Evolutionary conservation across 2,329 filamentous ascomycete genomes (phyloP).

Genomic region (Aspergillus piperis): DNA sequence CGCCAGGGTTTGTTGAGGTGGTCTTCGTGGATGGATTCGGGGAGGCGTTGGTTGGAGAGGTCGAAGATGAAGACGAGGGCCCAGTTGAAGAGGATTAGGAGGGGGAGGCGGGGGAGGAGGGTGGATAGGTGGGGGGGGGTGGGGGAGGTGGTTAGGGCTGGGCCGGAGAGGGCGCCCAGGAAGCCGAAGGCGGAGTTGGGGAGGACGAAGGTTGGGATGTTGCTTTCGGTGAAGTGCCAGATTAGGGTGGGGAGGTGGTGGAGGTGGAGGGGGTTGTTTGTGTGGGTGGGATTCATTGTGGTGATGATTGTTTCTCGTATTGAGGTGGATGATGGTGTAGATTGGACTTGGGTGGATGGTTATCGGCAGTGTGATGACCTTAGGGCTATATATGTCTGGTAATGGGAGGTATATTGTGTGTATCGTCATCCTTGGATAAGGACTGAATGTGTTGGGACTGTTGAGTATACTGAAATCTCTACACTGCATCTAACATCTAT

Average conservation of each 20-base stretch:
- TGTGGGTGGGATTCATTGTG: not conserved
- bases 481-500: too few relatives aligned
- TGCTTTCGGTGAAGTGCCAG: conserved; percentile 32
- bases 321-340: too few relatives aligned
- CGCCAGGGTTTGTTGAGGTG: conserved; percentile 45
- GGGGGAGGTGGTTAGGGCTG: conserved; percentile 6
- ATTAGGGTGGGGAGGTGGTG: conserved; percentile 11
- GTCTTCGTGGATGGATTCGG: conserved; percentile 42
- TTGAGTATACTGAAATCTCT: too few relatives aligned
- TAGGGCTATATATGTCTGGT: too few relatives aligned
- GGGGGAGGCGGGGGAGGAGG: conserved; percentile 4
- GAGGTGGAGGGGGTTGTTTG: not conserved
- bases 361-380: too few relatives aligned
- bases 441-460: too few relatives aligned
- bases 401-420: too few relatives aligned
- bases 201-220: conserved; percentile 32
- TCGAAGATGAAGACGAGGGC: conserved; percentile 40
- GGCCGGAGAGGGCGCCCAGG: conserved; percentile 23
- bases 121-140: not conserved
- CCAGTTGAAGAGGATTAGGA: conserved; percentile 29
- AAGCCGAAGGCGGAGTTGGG: conserved; percentile 35
- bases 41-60: conserved; percentile 44
- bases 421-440: too few relatives aligned
- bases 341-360: too few relatives aligned
- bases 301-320: too few relatives aligned